These are phyloP conservation scores for Royoungia palumana DNA, from an alignment of 768 basidiomycete genomes.

Conservation along the genomic window DNA sequence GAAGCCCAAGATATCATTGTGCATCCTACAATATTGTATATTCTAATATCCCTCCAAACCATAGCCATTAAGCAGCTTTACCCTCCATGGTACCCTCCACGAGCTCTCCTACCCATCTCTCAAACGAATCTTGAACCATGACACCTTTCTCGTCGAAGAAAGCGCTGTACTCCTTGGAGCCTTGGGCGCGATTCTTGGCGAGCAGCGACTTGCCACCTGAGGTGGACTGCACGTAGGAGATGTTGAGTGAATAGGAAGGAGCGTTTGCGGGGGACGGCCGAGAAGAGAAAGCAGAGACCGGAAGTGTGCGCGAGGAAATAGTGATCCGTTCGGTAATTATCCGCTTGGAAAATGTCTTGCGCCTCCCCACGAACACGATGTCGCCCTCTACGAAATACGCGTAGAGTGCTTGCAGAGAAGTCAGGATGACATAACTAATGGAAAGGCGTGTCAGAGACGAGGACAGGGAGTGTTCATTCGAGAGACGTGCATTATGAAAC, in stretches of 20 bases:
- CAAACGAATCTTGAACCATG: conserved; percentile 73
- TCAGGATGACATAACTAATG: conserved; percentile 71
- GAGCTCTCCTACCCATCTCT: conserved; percentile 72
- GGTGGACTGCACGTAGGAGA: conserved; percentile 74
- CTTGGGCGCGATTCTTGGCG: conserved; percentile 59
- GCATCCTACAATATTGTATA: conserved; percentile 31
- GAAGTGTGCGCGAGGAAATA: conserved; percentile 64
- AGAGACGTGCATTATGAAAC: conserved; percentile 67
- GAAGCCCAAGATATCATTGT: conserved; percentile 21
- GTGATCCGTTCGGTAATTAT: conserved; percentile 91
- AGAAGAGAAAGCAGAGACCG: conserved; percentile 30
- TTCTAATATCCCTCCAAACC: conserved; percentile 2
- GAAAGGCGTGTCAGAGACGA: conserved; percentile 2
- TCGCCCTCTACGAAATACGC: conserved; percentile 84
- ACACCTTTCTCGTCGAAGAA: conserved; percentile 83
- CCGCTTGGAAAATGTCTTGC: conserved; percentile 88
- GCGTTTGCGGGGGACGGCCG: conserved; percentile 38
- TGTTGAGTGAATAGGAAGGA: conserved; percentile 64
- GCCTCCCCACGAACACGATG: conserved; percentile 83
- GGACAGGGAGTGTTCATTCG: conserved; percentile 1
- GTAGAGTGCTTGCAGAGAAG: conserved; percentile 70
- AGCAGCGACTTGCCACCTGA: conserved; percentile 85
- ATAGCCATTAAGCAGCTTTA: conserved; percentile 44
- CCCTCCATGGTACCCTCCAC: conserved; percentile 75
- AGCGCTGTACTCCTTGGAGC: conserved; percentile 55